A percentile compares a stretch with the other conserved stretches of the same genome.
Conservation (phyloP, 2,329 filamentous ascomycete species). For the Fusarium humuli region DNA sequence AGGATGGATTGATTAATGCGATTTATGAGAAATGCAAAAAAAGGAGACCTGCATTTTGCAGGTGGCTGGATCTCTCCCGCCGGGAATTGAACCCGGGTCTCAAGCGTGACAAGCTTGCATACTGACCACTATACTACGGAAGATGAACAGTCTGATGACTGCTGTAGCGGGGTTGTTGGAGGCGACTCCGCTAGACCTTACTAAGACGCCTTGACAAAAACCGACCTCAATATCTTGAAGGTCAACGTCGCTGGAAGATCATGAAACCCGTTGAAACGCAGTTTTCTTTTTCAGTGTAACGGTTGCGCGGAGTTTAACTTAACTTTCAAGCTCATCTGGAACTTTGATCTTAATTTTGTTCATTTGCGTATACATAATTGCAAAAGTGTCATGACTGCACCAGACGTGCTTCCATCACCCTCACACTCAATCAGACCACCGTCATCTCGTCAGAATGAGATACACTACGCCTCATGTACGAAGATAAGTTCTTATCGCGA, state of each 20-base stretch:
- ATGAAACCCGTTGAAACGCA: too few species aligned
- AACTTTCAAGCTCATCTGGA: rapidly evolving
- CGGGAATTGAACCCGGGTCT: slow-evolving; percentile 17
- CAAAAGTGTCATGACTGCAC: background rate
- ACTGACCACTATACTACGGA: slow-evolving; percentile 21
- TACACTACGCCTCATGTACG: background rate
- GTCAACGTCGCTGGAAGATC: background rate
- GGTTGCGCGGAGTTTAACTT: rapidly evolving
- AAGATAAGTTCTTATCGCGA: background rate
- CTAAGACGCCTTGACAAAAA: rapidly evolving
- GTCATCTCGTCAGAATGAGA: background rate
- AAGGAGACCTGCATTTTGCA: background rate
- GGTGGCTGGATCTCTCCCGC: slow-evolving; percentile 19
- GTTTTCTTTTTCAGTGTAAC: rapidly evolving
- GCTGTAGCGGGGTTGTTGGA: slow-evolving; percentile 10
- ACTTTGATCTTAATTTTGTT: background rate
- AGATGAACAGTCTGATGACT: slow-evolving; percentile 3
- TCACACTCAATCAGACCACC: background rate
- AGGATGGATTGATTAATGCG: too few species aligned
- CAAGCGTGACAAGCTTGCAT: slow-evolving; percentile 17
- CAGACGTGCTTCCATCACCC: background rate
- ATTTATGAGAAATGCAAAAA: background rate
- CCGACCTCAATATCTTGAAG: rapidly evolving
- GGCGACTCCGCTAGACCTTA: background rate
- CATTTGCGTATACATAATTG: background rate